Base-by-base conservation (phyloP, 2,329 filamentous ascomycete genomes). In the Claviceps humidiphila region DNA sequence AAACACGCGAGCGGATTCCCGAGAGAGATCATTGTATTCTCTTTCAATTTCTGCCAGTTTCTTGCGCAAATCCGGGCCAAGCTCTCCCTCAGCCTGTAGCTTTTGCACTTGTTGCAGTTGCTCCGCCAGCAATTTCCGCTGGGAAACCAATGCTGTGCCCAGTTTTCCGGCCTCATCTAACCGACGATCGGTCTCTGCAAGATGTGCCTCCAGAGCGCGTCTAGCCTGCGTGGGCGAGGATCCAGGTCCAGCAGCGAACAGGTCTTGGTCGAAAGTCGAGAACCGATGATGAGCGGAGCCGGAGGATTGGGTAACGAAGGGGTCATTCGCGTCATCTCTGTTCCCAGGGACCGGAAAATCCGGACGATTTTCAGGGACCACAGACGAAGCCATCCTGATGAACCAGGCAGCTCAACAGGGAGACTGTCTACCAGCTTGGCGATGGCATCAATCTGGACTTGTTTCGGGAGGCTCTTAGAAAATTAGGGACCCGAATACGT, bases 1-100 rank as follows among this genome's bases (percentile, higher is more conserved):
- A 65, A 96, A 91, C 2, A 88, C 89, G 58, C 91, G 80, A 44
- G 91, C 89, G 47, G 87, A 93, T 66, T 97, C 91, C 56, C 85
- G 79, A 13, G 90, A 89, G 47, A 97, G 84, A 64, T 96, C 90
- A 66, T 95, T 91, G 71, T 94, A 97, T 63, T 98, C 93, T 66
- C 82, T 87, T 67, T 98, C 93, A 54, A 98, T 82, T 57, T 95
- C 89, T 14, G 81, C 76, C 51, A 98, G 77, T 68, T 87, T 89
- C 61, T 85, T 79, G 54, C 86, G 87, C 61, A 98, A 72, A 58
- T 95, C 90, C 3, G 87, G 82, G 0, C 84, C 84, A 50, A 97
- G 81, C 56, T 95, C 86, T 24, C 80, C 81, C 59, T 93, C 86
- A 45, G 79, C 75, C 61, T 89, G 77, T 54, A 87, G 74, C 63